phyloP scores from a whole-genome alignment of 768 basidiomycete genomes.

The Russula sp. region DNA sequence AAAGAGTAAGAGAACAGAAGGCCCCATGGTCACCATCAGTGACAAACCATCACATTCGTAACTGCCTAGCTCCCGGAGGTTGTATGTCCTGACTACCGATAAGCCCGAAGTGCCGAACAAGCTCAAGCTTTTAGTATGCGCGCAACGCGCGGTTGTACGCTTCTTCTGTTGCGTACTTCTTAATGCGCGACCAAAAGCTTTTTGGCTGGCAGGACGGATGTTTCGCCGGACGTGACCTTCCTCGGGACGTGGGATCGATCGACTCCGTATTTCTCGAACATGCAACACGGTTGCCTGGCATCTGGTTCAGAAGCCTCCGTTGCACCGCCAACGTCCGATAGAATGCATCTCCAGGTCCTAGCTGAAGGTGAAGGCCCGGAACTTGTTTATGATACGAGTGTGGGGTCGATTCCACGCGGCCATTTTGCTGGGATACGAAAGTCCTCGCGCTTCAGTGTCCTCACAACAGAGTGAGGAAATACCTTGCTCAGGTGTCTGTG shows the following conservation, averaged over 20 bases:
- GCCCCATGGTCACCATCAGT: slow-evolving; percentile 17
- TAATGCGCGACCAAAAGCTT: not conserved
- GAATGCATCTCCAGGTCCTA: slow-evolving; percentile 7
- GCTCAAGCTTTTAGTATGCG: no score
- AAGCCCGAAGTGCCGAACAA: not conserved
- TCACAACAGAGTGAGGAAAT: slow-evolving; percentile 22
- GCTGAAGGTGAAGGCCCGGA: not conserved
- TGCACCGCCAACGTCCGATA: slow-evolving; percentile 1
- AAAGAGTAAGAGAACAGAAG: slow-evolving; percentile 25
- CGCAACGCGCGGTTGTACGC: slow-evolving; percentile 4
- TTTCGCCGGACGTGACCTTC: not conserved
- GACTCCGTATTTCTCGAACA: not conserved
- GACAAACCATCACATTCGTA: slow-evolving; percentile 8
- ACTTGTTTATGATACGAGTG: slow-evolving; percentile 21
- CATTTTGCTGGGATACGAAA: slow-evolving; percentile 21
- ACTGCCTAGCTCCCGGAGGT: slow-evolving; percentile 9
- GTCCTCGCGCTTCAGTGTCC: not conserved
- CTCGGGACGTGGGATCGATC: not conserved
- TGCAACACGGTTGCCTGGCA: slow-evolving; percentile 3
- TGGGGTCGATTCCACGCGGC: slow-evolving; percentile 10
- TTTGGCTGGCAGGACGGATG: not conserved
- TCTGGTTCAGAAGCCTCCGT: slow-evolving; percentile 1
- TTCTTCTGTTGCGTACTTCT: slow-evolving; percentile 4
- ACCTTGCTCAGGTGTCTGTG: slow-evolving; percentile 19
- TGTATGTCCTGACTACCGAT: slow-evolving; percentile 12